A percentile compares a stretch with the other conserved stretches of the same genome.
Conservation (phyloP, 495 filamentous ascomycete species). For the Poronia punctata region DNA sequence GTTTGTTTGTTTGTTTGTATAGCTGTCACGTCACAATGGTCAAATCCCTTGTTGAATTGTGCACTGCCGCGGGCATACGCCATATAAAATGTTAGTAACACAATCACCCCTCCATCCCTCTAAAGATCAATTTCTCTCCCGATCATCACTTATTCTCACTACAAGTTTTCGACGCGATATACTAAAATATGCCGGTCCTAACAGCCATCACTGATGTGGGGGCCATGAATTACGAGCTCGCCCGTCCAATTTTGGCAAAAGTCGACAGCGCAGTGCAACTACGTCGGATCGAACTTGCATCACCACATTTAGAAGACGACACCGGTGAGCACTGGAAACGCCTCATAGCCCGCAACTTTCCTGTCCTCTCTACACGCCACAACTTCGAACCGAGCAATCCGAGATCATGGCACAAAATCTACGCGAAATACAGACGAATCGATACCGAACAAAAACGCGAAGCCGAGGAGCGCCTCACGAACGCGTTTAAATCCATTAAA, state of each 20-base stretch:
- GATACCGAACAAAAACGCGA: conserved; percentile 43
- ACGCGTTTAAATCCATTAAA: conserved; percentile 19
- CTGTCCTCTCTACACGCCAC: conserved; percentile 12
- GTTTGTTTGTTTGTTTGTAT: neutral
- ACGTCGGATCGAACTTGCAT: conserved; percentile 28
- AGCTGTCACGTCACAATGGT: conserved; percentile 15
- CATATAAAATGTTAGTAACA: conserved; percentile 20
- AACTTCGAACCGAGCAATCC: conserved; percentile 26
- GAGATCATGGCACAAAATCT: conserved; percentile 31
- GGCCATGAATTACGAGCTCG: conserved; percentile 8
- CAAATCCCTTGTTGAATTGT: conserved; percentile 30
- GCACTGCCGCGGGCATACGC: conserved; percentile 20
- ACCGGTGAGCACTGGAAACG: conserved; percentile 29
- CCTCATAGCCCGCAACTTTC: conserved; percentile 31
- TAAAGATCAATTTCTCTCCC: conserved; percentile 1
- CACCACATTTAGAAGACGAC: conserved; percentile 28
- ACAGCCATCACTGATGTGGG: conserved; percentile 21
- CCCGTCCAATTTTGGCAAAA: conserved; percentile 21
- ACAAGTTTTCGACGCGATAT: too few species aligned
- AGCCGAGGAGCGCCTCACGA: conserved; percentile 35
- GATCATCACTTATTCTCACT: neutral
- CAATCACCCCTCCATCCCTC: neutral
- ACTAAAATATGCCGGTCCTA: neutral
- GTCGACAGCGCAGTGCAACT: conserved; percentile 28
- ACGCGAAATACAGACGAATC: conserved; percentile 30